Evolutionary conservation across 116 monocot genomes (phyloP).

Genomic region (Cymodocea nodosa): DNA sequence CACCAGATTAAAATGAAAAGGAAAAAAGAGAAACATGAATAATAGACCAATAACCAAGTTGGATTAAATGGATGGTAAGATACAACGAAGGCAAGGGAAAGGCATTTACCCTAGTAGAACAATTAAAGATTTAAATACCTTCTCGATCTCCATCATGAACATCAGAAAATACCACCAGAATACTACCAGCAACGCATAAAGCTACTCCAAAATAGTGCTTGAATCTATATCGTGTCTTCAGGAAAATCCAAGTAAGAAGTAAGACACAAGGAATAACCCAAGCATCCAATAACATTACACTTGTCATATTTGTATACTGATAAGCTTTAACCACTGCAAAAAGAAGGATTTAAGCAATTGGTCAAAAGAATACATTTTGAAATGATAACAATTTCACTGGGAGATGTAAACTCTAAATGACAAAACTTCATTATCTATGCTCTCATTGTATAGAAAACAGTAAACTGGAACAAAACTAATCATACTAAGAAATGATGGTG

Average conservation of each 20-base stretch:
- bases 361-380: background rate
- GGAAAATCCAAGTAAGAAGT: conserved; percentile 69
- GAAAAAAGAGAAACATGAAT: too few relatives aligned
- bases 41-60: too few relatives aligned
- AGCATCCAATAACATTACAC: conserved; percentile 90
- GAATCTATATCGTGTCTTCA: conserved; percentile 75
- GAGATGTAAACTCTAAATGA: background rate
- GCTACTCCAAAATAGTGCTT: conserved; percentile 58
- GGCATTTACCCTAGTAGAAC: background rate
- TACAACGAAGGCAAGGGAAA: too few relatives aligned
- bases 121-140: conserved; percentile 27
- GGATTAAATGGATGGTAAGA: too few relatives aligned
- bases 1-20: too few relatives aligned
- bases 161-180: conserved; percentile 83
- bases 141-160: conserved; percentile 63
- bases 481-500: background rate
- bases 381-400: background rate
- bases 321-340: conserved; percentile 88
- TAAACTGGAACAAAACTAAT: background rate
- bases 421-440: too few relatives aligned
- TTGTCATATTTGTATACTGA: conserved; percentile 90
- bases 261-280: conserved; percentile 89
- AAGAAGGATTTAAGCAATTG: background rate
- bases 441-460: background rate
- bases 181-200: conserved; percentile 71